Evolutionary conservation across 140 eudicot species (phyloP).

Genomic region (Cichorium intybus): DNA sequence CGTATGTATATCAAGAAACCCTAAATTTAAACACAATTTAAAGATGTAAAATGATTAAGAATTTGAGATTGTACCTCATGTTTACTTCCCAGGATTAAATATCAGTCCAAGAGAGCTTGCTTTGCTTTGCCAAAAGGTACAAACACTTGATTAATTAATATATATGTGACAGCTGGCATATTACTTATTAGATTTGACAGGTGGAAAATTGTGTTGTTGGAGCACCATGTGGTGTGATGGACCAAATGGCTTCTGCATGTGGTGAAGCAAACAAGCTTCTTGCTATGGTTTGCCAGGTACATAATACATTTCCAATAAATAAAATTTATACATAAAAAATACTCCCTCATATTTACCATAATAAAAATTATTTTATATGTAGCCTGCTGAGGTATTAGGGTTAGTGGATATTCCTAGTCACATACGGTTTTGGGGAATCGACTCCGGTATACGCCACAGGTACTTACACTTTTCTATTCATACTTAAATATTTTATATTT

Average conservation of each 20-base stretch:
- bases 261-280: slow-evolving; percentile 80
- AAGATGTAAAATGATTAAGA: too few relatives aligned
- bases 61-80: slow-evolving; percentile 2
- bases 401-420: slow-evolving; percentile 92
- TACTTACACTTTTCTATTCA: slow-evolving; percentile 8
- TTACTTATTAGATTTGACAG: slow-evolving; percentile 15
- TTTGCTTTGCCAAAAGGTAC: slow-evolving; percentile 73
- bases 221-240: slow-evolving; percentile 88
- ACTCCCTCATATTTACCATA: background rate
- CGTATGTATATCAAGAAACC: background rate
- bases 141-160: background rate
- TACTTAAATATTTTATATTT: background rate
- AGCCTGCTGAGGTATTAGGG: slow-evolving; percentile 98
- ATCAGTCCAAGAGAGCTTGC: slow-evolving; percentile 67
- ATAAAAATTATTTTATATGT: slow-evolving; percentile 21
- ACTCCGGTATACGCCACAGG: slow-evolving; percentile 96
- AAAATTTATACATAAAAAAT: background rate
- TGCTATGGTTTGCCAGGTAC: slow-evolving; percentile 81
- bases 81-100: slow-evolving; percentile 46
- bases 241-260: slow-evolving; percentile 84
- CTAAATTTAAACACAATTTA: background rate
- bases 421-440: slow-evolving; percentile 93
- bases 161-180: background rate
- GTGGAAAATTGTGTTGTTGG: slow-evolving; percentile 72
- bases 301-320: background rate